Base-by-base conservation (phyloP, 2,329 filamentous ascomycete genomes). In the Beauveria bassiana region DNA sequence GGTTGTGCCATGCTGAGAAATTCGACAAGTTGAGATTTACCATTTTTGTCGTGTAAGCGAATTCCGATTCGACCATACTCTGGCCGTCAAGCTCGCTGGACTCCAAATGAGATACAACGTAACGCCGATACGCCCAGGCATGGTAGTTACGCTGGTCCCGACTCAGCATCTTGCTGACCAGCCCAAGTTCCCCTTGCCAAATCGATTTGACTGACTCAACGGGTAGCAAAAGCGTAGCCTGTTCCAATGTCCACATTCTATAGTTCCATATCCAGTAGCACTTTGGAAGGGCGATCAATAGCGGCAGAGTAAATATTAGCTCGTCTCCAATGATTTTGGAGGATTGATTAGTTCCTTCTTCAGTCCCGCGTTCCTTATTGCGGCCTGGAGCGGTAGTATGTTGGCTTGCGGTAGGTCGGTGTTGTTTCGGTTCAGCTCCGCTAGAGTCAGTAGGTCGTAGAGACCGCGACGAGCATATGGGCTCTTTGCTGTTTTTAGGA, bases 261-360 rank as follows among this genome's bases (percentile, higher is more conserved):
- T 97, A 93, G 68, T 96, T 96, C 95, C 95, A 99, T 70, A 99
- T 93, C 93, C 95, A 98, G 78, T 99, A 99, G 80, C 95, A 98
- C 74, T 99, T 99, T 7, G 95, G 95, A 66, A 86, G 93, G 66
- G 91, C 86, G 65, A 90, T 82, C 55, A 99, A 83, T 22, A 99
- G 81, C 0, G 91, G 90, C 46, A 97, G 84, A 40, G 93, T 87
- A 70, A 97, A 96, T 53, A 78, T 77, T 40, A 99, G 80, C 72
- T 99, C 95, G 61, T 83, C 79, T 52, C 84, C 82, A 64, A 98
- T 81, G 38, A 88, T 71, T 3, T 85, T 76, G 16, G 49, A 46
- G 24, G 5, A 45, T 43, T 42, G 45, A 2, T 18, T n/a, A 16
- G 31, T 42, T 40, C 20, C 14, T 16, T 4, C 69, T 69, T 72